A percentile compares a stretch with the other conserved stretches of the same genome.
Conservation (phyloP, 495 filamentous ascomycete genomes). For the Umbilicaria muhlenbergii region DNA sequence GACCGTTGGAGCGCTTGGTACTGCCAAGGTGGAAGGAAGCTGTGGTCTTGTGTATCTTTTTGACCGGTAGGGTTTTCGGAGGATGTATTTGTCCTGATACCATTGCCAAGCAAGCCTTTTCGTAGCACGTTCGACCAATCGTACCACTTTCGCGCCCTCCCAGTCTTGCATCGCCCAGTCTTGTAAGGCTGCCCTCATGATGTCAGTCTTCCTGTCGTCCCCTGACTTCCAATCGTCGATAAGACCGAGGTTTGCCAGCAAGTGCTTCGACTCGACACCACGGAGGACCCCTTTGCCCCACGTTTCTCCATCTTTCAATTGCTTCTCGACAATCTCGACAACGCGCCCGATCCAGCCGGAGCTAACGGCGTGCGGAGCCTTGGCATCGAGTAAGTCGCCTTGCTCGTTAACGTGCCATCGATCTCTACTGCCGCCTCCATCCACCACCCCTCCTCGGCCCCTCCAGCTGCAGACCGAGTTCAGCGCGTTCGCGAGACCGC, state of each 20-base stretch:
- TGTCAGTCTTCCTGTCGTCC: slow-evolving; percentile 15
- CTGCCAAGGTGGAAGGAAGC: slow-evolving; percentile 56
- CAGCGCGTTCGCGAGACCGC: slow-evolving; percentile 85
- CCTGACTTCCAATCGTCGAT: slow-evolving; percentile 15
- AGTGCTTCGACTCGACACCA: slow-evolving; percentile 30
- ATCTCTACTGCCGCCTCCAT: slow-evolving; percentile 57
- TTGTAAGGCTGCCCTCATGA: slow-evolving; percentile 32
- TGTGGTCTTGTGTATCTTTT: slow-evolving; percentile 58
- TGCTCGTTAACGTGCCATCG: slow-evolving; percentile 89
- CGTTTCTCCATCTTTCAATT: slow-evolving; percentile 69
- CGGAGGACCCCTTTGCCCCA: slow-evolving; percentile 74
- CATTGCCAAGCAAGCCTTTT: slow-evolving; percentile 64
- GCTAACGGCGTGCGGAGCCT: slow-evolving; percentile 34
- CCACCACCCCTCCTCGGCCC: slow-evolving; percentile 71
- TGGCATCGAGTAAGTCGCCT: slow-evolving; percentile 69
- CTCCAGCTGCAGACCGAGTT: slow-evolving; percentile 96
- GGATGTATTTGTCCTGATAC: slow-evolving; percentile 74
- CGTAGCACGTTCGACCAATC: slow-evolving; percentile 72
- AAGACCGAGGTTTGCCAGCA: slow-evolving; percentile 30
- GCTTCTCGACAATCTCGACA: slow-evolving; percentile 85
- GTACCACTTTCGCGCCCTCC: slow-evolving; percentile 81
- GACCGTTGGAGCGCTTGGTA: slow-evolving; percentile 86
- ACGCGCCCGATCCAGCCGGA: slow-evolving; percentile 88
- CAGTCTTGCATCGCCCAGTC: slow-evolving; percentile 64
- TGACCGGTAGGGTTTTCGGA: slow-evolving; percentile 36